A percentile compares a stretch with the other conserved stretches of the same genome.
phyloP scores from a whole-genome alignment of 805 yeast genomes.

The Cephaloascus fragrans region DNA sequence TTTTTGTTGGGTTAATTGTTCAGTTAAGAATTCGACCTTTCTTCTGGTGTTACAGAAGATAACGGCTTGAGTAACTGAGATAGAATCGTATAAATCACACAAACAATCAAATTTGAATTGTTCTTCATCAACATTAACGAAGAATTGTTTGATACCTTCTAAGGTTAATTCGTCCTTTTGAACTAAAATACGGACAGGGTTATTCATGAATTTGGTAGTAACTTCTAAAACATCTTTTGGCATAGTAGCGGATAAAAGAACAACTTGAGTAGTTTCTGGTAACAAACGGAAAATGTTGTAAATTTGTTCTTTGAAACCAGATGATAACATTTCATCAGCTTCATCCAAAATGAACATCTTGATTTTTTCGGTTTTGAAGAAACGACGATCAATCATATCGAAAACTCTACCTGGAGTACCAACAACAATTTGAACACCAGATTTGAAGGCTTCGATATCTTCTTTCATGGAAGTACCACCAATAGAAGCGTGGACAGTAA shows the following conservation, averaged over 20 bases:
- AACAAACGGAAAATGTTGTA: slow-evolving; percentile 85
- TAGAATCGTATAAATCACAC: slow-evolving; percentile 89
- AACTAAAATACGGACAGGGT: slow-evolving; percentile 89
- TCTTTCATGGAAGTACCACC: slow-evolving; percentile 92
- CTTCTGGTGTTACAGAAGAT: slow-evolving; percentile 94
- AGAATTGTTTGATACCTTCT: slow-evolving; percentile 93
- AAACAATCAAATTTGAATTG: slow-evolving; percentile 91
- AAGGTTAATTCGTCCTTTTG: slow-evolving; percentile 92
- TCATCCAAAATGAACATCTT: slow-evolving; percentile 96
- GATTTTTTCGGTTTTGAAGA: slow-evolving; percentile 70
- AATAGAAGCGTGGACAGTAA: slow-evolving; percentile 91
- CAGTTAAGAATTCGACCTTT: slow-evolving; percentile 85
- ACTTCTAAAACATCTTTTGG: slow-evolving; percentile 87
- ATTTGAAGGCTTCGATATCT: slow-evolving; percentile 74
- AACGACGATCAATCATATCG: slow-evolving; percentile 90
- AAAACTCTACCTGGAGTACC: slow-evolving; percentile 98
- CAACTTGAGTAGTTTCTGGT: slow-evolving; percentile 88
- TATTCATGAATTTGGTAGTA: slow-evolving; percentile 87
- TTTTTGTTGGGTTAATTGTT: slow-evolving; percentile 62
- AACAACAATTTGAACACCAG: slow-evolving; percentile 87
- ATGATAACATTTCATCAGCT: slow-evolving; percentile 92
- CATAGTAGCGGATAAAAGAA: slow-evolving; percentile 89
- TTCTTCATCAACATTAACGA: slow-evolving; percentile 84
- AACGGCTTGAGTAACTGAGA: slow-evolving; percentile 94
- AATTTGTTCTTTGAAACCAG: slow-evolving; percentile 93